Percentiles rank a stretch among this genome's conserved stretches.
These are phyloP conservation scores for Neurospora sp. DNA, from an alignment of 2,329 filamentous ascomycete genomes.

Conservation along the genomic window DNA sequence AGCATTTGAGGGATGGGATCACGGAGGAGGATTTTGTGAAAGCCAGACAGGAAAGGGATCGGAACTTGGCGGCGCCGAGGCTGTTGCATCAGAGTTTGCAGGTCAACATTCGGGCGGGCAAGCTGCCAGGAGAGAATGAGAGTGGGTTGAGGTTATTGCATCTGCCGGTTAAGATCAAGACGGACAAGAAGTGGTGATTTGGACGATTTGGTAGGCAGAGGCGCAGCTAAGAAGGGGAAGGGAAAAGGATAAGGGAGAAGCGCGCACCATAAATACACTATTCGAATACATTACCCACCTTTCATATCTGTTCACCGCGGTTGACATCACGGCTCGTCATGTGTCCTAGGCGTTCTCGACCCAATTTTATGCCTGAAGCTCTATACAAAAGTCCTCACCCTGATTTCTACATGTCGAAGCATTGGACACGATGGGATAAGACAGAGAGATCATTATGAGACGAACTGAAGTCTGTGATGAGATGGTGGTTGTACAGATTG, in stretches of 20 bases:
- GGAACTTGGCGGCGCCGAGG: slow-evolving; percentile 30
- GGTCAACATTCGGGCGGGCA: slow-evolving; percentile 40
- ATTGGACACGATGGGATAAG: background rate
- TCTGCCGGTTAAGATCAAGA: slow-evolving; percentile 24
- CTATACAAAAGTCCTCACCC: background rate
- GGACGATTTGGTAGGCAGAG: background rate
- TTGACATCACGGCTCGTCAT: background rate
- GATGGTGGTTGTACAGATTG: background rate
- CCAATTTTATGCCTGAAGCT: background rate
- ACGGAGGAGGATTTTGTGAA: slow-evolving; percentile 34
- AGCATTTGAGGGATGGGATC: slow-evolving; percentile 34
- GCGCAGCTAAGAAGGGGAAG: background rate
- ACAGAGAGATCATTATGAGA: background rate
- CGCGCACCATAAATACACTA: too few species aligned
- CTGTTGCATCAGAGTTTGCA: slow-evolving; percentile 42
- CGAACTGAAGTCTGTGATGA: background rate
- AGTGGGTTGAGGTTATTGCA: slow-evolving; percentile 25
- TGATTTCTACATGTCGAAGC: background rate
- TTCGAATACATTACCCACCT: background rate
- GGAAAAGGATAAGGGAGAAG: background rate
- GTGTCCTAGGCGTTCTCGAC: background rate
- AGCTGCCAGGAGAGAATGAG: slow-evolving; percentile 26
- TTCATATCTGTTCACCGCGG: background rate
- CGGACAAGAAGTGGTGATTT: background rate
- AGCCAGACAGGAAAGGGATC: slow-evolving; percentile 33